phyloP scores from a whole-genome alignment of 306 rosid genomes.

The Erythrophleum fordii region DNA sequence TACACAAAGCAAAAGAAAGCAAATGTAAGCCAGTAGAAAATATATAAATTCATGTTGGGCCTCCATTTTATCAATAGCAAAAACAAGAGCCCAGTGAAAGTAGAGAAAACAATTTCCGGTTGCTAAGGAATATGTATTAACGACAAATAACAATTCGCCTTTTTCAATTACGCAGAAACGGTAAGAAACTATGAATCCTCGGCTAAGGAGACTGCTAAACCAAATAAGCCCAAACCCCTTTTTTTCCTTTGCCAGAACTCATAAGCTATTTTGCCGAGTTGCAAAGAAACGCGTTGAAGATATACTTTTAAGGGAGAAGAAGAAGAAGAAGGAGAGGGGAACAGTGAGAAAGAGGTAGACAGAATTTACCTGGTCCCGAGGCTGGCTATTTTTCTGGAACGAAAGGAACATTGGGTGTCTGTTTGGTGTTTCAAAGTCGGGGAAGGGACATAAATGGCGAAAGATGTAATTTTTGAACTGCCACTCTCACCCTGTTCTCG shows the following conservation, averaged over 20 bases:
- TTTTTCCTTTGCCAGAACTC: not conserved
- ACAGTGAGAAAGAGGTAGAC: not conserved
- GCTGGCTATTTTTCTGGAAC: conserved; percentile 39
- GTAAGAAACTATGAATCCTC: conserved; percentile 7
- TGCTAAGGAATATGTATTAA: conserved; percentile 4
- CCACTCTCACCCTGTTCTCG: not conserved
- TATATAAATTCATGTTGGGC: not conserved
- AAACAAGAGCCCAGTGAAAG: not conserved
- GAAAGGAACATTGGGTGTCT: conserved; percentile 50
- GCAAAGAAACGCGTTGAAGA: not conserved
- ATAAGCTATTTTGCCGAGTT: not conserved
- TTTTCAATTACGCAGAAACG: not conserved
- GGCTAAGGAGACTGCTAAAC: not conserved
- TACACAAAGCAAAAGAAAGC: not conserved
- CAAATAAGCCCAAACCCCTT: not conserved
- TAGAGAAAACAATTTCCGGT: conserved; percentile 3
- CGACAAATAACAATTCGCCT: not conserved
- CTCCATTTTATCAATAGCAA: not conserved
- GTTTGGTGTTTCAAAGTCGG: not conserved
- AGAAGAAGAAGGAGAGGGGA: not conserved
- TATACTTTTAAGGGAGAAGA: not conserved
- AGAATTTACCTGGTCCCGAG: conserved; percentile 54
- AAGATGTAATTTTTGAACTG: conserved; percentile 2
- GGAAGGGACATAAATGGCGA: not conserved
- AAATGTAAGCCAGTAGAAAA: not conserved